These are phyloP conservation scores for Trichoderma hamatum DNA, from an alignment of 2,329 filamentous ascomycete species.

Conservation along the genomic window DNA sequence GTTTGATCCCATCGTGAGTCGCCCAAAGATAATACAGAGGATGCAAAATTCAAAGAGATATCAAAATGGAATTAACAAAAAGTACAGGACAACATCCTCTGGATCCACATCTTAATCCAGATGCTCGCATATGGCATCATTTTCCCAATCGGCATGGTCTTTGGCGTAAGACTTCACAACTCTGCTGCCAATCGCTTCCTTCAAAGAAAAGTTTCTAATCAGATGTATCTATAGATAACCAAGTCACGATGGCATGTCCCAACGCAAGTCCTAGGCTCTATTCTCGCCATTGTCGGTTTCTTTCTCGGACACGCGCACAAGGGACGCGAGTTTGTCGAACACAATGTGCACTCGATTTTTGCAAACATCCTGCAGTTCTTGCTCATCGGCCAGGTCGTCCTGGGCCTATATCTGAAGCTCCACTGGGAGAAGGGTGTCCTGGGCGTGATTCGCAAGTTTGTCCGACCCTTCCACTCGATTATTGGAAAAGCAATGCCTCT, in stretches of 20 bases:
- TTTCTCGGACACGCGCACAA: slow-evolving; percentile 90
- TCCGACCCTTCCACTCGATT: slow-evolving; percentile 76
- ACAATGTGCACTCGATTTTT: slow-evolving; percentile 80
- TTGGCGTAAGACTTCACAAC: slow-evolving; percentile 66
- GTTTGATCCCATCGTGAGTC: slow-evolving; percentile 70
- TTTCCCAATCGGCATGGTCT: slow-evolving; percentile 92
- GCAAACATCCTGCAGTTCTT: slow-evolving; percentile 80
- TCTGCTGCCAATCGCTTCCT: neutral
- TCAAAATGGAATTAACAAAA: slow-evolving; percentile 38
- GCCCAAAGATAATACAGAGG: neutral
- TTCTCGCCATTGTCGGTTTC: slow-evolving; percentile 80
- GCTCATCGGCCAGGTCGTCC: slow-evolving; percentile 72
- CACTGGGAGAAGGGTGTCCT: slow-evolving; percentile 86
- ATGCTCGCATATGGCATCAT: slow-evolving; percentile 86
- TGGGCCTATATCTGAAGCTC: slow-evolving; percentile 86
- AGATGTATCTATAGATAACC: slow-evolving; percentile 63
- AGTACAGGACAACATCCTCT: slow-evolving; percentile 75
- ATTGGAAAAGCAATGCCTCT: slow-evolving; percentile 87
- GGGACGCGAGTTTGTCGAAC: slow-evolving; percentile 76
- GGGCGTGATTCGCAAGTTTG: slow-evolving; percentile 71
- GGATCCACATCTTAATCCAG: slow-evolving; percentile 91
- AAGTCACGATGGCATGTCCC: slow-evolving; percentile 95
- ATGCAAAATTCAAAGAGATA: neutral
- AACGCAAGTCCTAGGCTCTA: slow-evolving; percentile 73
- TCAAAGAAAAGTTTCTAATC: slow-evolving; percentile 15